Conservation (phyloP, 192 early-diverging fungal species). For the Rhizoclosmatium globosum region DNA sequence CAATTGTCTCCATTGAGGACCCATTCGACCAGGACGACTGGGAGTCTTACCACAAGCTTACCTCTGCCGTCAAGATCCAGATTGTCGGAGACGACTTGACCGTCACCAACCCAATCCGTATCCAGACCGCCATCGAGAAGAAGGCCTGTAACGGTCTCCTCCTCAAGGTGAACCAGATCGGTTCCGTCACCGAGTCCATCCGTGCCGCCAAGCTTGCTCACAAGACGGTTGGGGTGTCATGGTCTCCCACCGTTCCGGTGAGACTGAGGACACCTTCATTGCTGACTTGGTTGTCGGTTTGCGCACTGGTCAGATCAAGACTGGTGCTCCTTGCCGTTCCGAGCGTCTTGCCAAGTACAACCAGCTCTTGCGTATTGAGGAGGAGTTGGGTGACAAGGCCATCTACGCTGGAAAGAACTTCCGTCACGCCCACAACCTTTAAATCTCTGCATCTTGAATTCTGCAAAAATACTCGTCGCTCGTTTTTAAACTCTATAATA, state of each 20-base stretch:
- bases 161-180: slow-evolving; percentile 99
- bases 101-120: slow-evolving; percentile 96
- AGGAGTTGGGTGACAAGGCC: slow-evolving; percentile 91
- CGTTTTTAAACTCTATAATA: too few relatives aligned
- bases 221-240: slow-evolving; percentile 97
- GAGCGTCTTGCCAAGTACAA: slow-evolving; percentile 99
- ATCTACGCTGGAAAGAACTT: slow-evolving; percentile 83
- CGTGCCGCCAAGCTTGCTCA: slow-evolving; percentile 72
- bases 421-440: slow-evolving; percentile 28
- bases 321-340: slow-evolving; percentile 96
- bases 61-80: slow-evolving; percentile 69
- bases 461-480: too few relatives aligned
- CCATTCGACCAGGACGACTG: slow-evolving; percentile 99
- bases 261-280: slow-evolving; percentile 98
- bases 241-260: slow-evolving; percentile 99
- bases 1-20: slow-evolving; percentile 95
- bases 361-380: slow-evolving; percentile 96
- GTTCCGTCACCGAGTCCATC: slow-evolving; percentile 96
- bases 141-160: slow-evolving; percentile 94
- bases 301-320: slow-evolving; percentile 94
- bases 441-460: background rate
- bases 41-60: slow-evolving; percentile 87
- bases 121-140: slow-evolving; percentile 88
- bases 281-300: slow-evolving; percentile 98
- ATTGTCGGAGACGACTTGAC: slow-evolving; percentile 98